Base-by-base conservation (phyloP, 2,329 filamentous ascomycete species). In the Calonectria pseudoreteaudii region DNA sequence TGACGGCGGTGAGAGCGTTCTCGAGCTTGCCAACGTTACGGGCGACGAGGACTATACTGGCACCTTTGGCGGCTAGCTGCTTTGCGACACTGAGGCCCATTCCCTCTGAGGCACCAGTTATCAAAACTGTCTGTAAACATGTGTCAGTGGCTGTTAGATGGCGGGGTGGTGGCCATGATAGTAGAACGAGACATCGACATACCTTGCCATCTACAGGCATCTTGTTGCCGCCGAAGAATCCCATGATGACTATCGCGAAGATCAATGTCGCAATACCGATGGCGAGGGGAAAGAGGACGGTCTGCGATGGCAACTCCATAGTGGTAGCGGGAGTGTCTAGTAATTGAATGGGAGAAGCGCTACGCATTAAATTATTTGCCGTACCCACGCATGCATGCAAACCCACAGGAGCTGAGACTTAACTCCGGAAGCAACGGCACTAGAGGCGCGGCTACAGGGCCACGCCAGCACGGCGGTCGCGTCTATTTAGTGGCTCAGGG, bases 61-160 rank as follows among this genome's bases (percentile, higher is more conserved):
- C 96, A 60, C 97, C 97, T 84, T 95, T 96, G 65, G 90, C 87
- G 3, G 96, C 90, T 56, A 99, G 91, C 77, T 95, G 89, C 66
- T 91, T 89, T 7, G 93, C 95, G 26, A 93, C 91, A 66, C 92
- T 91, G 78, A 93, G 92, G 73, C 97, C 97, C 93, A 98, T 95
- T 72, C 97, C 97, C 82, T 98, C 94, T 0, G 97, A 98, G 38
- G 93, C 95, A 60, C 97, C 97, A 0, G 97, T 99, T 67, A 99
- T 88, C 70, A 98, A 88, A 67, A 97, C 89, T 2, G 96, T 98
- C 95, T 74, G 73, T 10, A 62, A 34, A 70, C 13, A 70, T 68
- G 50, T n/a, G 71, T 68, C n/a, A 53, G 67, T 64, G 68, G n/a
- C 26, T 64, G 53, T 31, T n/a, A 3, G 26, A 47, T 49, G 64